A percentile compares a stretch with the other conserved stretches of the same genome.
Evolutionary conservation across 2,329 filamentous ascomycete species (phyloP).

Genomic region (Lachnellula occidentalis): DNA sequence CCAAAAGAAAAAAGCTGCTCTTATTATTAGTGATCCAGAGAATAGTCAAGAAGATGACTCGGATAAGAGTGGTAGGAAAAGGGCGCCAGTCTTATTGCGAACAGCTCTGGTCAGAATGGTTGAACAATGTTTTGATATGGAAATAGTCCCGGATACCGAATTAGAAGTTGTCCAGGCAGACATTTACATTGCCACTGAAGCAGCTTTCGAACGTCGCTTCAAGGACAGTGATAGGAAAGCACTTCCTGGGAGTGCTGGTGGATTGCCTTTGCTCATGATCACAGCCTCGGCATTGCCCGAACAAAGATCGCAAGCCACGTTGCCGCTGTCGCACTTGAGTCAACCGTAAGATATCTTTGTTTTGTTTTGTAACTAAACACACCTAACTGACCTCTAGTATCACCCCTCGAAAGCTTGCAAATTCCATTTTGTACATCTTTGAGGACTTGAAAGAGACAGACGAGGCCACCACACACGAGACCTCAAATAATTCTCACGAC

Average conservation of each 20-base stretch:
- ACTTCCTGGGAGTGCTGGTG: background rate
- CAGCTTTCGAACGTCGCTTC: background rate
- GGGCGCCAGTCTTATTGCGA: background rate
- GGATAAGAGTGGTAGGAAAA: background rate
- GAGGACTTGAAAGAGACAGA: background rate
- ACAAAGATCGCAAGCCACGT: background rate
- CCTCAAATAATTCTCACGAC: background rate
- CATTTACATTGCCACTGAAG: background rate
- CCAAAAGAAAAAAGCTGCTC: background rate
- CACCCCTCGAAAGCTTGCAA: background rate
- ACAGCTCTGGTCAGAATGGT: background rate
- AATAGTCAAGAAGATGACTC: background rate
- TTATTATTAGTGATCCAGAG: background rate
- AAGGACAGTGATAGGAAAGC: background rate
- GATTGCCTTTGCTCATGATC: background rate
- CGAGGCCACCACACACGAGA: background rate
- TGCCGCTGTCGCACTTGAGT: background rate
- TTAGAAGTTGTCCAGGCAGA: background rate
- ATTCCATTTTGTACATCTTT: background rate
- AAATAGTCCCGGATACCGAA: background rate
- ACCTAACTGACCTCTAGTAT: background rate
- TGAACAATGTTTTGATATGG: background rate
- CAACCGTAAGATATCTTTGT: background rate
- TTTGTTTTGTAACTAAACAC: background rate
- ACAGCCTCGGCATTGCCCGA: background rate